Conservation (phyloP, 805 yeast genomes). For the Limtongia smithiae region DNA sequence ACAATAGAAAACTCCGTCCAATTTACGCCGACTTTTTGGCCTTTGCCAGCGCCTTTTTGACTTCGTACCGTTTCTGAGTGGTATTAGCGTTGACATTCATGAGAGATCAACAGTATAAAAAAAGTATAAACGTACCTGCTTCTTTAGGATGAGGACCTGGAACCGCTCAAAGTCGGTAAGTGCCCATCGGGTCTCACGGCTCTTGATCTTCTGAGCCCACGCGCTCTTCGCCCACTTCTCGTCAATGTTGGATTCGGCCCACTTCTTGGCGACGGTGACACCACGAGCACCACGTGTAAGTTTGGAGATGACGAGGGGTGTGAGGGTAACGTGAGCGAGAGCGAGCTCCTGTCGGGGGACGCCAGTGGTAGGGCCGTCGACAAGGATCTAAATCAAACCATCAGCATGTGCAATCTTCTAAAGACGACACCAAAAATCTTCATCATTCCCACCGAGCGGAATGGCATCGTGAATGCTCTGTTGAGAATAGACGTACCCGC, state of each 20-base stretch:
- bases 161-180: conserved; percentile 98
- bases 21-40: conserved; percentile 44
- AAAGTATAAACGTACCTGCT: conserved; percentile 52
- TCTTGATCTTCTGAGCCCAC: conserved; percentile 98
- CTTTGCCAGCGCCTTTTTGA: conserved; percentile 95
- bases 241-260: conserved; percentile 84
- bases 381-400: conserved; percentile 64
- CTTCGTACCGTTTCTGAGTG: conserved; percentile 69
- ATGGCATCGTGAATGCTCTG: no score
- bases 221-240: conserved; percentile 89
- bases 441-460: no score
- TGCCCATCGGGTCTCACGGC: conserved; percentile 87
- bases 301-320: conserved; percentile 79
- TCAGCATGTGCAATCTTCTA: no score
- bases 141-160: conserved; percentile 96
- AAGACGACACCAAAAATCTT: no score
- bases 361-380: conserved; percentile 90
- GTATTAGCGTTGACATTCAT: neutral
- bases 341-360: conserved; percentile 89
- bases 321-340: conserved; percentile 84
- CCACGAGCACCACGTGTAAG: conserved; percentile 96
- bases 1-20: conserved; percentile 13
- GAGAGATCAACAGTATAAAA: neutral
- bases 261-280: conserved; percentile 81
- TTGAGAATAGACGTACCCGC: conserved; percentile 83